phyloP scores from a whole-genome alignment of 2,329 filamentous ascomycete species.

The Fusarium mexicanum region DNA sequence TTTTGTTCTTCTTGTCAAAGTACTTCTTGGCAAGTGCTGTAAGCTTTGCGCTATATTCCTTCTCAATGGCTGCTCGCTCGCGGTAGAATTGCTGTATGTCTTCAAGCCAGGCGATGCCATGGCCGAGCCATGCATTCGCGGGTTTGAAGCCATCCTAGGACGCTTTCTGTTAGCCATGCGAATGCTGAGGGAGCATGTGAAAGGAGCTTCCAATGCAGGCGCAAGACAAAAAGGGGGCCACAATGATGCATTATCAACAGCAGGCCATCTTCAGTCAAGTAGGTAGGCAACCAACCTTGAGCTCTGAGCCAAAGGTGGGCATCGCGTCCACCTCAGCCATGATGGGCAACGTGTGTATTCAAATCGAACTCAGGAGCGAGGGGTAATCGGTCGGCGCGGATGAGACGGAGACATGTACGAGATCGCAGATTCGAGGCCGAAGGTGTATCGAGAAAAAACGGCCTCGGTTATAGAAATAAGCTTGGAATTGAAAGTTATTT shows the following conservation, averaged over 20 bases:
- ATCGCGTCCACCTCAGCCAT: constrained; percentile 87
- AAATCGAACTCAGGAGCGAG: constrained; percentile 29
- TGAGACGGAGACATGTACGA: constrained; percentile 36
- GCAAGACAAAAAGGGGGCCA: constrained; percentile 8
- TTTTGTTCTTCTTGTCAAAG: constrained; percentile 95
- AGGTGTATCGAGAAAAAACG: background rate
- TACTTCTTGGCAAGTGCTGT: constrained; percentile 92
- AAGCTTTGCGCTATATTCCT: constrained; percentile 93
- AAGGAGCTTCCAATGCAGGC: constrained; percentile 2
- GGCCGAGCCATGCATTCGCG: constrained; percentile 89
- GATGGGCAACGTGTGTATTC: constrained; percentile 37
- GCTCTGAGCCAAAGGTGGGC: constrained; percentile 90
- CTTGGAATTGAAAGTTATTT: constrained; percentile 10
- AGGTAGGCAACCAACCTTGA: constrained; percentile 73
- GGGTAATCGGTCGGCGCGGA: constrained; percentile 29
- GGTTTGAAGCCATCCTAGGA: constrained; percentile 94
- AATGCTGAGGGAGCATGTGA: constrained; percentile 4
- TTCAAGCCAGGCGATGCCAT: constrained; percentile 93
- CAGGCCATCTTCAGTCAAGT: background rate
- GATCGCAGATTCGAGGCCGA: constrained; percentile 6
- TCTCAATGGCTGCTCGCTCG: constrained; percentile 92
- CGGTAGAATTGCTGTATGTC: constrained; percentile 98
- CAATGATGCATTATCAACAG: background rate
- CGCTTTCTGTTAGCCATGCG: constrained; percentile 8
- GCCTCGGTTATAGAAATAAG: background rate